Base-by-base conservation (phyloP, 345 rosid species). In the Orychophragmus violaceus region DNA sequence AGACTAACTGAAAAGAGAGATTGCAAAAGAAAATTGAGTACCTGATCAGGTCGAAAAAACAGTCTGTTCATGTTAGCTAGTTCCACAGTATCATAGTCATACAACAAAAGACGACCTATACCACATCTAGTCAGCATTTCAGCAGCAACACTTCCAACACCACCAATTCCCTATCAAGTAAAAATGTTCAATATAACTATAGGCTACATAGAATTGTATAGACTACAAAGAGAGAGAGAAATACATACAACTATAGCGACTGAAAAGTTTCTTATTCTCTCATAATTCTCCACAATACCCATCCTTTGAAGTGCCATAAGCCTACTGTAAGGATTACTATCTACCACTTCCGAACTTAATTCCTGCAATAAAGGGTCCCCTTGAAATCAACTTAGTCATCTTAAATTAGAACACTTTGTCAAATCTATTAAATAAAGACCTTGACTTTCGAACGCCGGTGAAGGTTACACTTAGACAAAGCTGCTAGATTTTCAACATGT, bases 91-190 rank as follows among this genome's bases (percentile, higher is more conserved):
- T 93, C 98, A 80, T 93, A 88, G 71, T 93, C 98, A 74, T 93
- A 93, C 82, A 93, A 80, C 80, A 93, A 79, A 69, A 93, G 90
- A 52, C 96, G 92, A 62, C 98, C 98, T 46, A 90, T 83, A 59
- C 98, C 98, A 81, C 98, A 93, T 75, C 98, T 79, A 21, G 96
- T 93, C 75, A 93, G 79, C 98, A 93, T 93, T 80, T 93, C 98
- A 76, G 98, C 97, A 2, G 97, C 97, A 76, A 93, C 98, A 79
- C 98, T 88, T 37, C 98, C 98, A 59, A 90, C 96, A 55, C 98
- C 98, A 63, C 98, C 98, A 72, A 93, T 77, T 29, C 98, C 98
- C 99, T 90, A 76, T 22, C 37, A 72, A 36, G 77, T 21, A 36
- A 30, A 51, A 52, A 0, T n/a, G 9, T 30, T 59, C 21, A 25